A percentile compares a stretch with the other conserved stretches of the same genome.
phyloP scores from a whole-genome alignment of 306 rosid species.

The Lotus japonicus region DNA sequence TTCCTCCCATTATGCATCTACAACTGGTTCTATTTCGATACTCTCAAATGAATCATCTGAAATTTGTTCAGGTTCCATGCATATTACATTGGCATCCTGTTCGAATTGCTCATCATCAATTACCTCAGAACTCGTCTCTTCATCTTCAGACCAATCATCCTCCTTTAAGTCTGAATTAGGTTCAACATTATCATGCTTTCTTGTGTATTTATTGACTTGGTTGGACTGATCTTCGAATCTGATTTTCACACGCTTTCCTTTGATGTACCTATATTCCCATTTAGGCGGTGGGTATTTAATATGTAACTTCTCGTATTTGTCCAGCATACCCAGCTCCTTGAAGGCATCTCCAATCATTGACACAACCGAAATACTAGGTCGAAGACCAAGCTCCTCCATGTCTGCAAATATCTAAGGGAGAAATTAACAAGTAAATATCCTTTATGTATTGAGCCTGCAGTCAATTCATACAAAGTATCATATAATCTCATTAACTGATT shows the following conservation, averaged over 20 bases:
- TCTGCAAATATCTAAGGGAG: conserved; percentile 75
- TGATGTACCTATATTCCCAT: conserved; percentile 68
- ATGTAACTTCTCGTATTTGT: conserved; percentile 54
- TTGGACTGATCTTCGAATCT: conserved; percentile 23
- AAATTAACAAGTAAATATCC: conserved; percentile 21
- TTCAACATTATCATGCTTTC: conserved; percentile 10
- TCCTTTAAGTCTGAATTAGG: not conserved
- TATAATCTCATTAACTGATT: no score
- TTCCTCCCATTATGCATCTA: conserved; percentile 17
- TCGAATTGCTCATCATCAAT: conserved; percentile 24
- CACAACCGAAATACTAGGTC: conserved; percentile 51
- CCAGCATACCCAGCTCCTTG: conserved; percentile 74
- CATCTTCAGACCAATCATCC: conserved; percentile 22
- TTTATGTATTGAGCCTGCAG: not conserved
- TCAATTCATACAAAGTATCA: not conserved
- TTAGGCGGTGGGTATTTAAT: conserved; percentile 69
- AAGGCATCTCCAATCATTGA: conserved; percentile 66
- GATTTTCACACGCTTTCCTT: conserved; percentile 66
- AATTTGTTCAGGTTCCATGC: conserved; percentile 29
- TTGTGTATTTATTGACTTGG: conserved; percentile 7
- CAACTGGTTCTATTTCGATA: conserved; percentile 15
- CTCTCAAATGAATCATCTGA: conserved; percentile 24
- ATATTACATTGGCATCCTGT: conserved; percentile 16
- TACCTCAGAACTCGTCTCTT: conserved; percentile 21
- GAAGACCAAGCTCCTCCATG: conserved; percentile 89